These are phyloP conservation scores for Striga hermonthica DNA, from an alignment of 305 asterid species.

Conservation along the genomic window DNA sequence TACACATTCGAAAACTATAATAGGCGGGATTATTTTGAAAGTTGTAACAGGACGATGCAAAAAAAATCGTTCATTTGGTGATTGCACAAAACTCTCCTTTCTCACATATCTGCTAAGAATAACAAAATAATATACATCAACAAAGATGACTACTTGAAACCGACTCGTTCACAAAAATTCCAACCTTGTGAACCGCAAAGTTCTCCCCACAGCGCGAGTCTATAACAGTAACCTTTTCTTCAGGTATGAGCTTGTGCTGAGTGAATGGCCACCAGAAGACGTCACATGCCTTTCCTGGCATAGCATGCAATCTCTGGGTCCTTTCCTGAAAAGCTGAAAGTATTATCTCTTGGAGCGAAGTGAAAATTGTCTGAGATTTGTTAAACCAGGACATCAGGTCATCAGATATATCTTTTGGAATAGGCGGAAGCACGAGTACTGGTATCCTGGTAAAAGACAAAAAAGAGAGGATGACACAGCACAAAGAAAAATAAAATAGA, in stretches of 20 bases:
- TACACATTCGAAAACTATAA: conserved; percentile 19
- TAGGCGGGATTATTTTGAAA: conserved; percentile 25
- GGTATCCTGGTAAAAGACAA: conserved; percentile 57
- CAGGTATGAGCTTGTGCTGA: conserved; percentile 81
- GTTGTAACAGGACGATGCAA: conserved; percentile 11
- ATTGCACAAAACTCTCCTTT: conserved; percentile 14
- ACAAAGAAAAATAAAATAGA: conserved; percentile 4
- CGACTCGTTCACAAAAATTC: conserved; percentile 22
- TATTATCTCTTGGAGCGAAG: conserved; percentile 77
- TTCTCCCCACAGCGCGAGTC: conserved; percentile 98
- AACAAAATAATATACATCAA: conserved; percentile 13
- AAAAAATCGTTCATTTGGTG: neutral
- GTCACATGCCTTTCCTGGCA: conserved; percentile 73
- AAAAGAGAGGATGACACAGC: neutral
- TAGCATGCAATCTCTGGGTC: conserved; percentile 55
- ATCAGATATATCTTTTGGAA: conserved; percentile 76
- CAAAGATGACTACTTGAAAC: conserved; percentile 9
- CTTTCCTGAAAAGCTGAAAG: conserved; percentile 55
- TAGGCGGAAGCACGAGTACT: conserved; percentile 77
- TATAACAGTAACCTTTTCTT: conserved; percentile 74
- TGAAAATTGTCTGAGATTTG: conserved; percentile 58
- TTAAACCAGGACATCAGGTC: conserved; percentile 79
- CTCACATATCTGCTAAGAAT: conserved; percentile 12
- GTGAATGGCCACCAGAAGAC: conserved; percentile 99
- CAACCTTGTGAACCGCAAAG: conserved; percentile 80